phyloP scores from a whole-genome alignment of 331 rosid genomes.

The Pyracantha coccinea region DNA sequence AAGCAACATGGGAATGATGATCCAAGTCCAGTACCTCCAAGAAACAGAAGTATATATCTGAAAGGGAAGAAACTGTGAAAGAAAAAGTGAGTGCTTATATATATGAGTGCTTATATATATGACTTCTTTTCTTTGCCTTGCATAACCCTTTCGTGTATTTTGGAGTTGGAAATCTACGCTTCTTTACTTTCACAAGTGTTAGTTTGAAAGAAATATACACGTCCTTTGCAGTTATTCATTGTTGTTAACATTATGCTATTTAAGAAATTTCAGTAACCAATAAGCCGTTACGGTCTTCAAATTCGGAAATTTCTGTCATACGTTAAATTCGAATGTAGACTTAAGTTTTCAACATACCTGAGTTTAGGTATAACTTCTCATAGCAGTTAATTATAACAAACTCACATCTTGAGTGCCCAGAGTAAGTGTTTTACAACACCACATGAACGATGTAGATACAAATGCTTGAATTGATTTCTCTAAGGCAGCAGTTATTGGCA shows the following conservation, averaged over 20 bases:
- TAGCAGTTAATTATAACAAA: background rate
- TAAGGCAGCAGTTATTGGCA: no score
- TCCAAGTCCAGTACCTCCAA: slow-evolving; percentile 28
- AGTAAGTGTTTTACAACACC: background rate
- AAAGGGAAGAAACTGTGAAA: slow-evolving; percentile 44
- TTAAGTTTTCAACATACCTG: background rate
- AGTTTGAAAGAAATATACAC: background rate
- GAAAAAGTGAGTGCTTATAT: slow-evolving; percentile 6
- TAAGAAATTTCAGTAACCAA: background rate
- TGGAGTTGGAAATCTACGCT: background rate
- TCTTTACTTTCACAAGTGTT: background rate
- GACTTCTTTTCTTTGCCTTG: background rate
- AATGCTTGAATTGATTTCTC: background rate
- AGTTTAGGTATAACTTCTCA: background rate
- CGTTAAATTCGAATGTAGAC: background rate
- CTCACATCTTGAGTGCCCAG: background rate
- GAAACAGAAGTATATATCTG: slow-evolving; percentile 30
- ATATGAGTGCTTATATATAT: background rate
- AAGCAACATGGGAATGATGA: slow-evolving; percentile 45
- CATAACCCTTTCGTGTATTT: background rate
- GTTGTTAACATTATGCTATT: background rate
- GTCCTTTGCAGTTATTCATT: background rate
- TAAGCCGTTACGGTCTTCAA: background rate
- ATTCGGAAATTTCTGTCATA: background rate
- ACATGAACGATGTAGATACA: background rate